phyloP scores from a whole-genome alignment of 305 asterid species.

The Fraxinus ornus region DNA sequence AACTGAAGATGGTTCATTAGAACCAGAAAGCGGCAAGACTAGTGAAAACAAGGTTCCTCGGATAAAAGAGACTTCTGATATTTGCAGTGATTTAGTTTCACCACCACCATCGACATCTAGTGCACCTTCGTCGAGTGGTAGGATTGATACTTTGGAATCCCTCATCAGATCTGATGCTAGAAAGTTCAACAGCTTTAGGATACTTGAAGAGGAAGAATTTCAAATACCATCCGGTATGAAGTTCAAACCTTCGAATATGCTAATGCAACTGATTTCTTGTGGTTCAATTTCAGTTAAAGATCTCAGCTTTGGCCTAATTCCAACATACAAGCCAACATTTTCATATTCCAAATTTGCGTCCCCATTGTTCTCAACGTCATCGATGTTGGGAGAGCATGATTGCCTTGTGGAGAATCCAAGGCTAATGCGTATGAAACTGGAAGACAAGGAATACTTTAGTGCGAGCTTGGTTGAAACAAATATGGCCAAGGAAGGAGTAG shows the following conservation, averaged over 20 bases:
- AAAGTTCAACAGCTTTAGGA: slow-evolving; percentile 82
- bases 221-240: slow-evolving; percentile 54
- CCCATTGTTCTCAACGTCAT: slow-evolving; percentile 71
- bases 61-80: slow-evolving; percentile 50
- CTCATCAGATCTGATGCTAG: slow-evolving; percentile 80
- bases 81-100: slow-evolving; percentile 48
- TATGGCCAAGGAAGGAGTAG: slow-evolving; percentile 49
- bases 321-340: slow-evolving; percentile 78
- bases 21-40: slow-evolving; percentile 32
- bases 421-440: slow-evolving; percentile 49
- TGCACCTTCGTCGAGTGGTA: slow-evolving; percentile 77
- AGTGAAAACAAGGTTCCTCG: slow-evolving; percentile 32
- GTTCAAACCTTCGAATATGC: slow-evolving; percentile 77
- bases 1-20: slow-evolving; percentile 63
- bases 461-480: slow-evolving; percentile 82
- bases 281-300: slow-evolving; percentile 92
- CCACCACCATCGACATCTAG: slow-evolving; percentile 76
- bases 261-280: slow-evolving; percentile 88
- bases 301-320: slow-evolving; percentile 75
- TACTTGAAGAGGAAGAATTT: slow-evolving; percentile 78
- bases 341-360: slow-evolving; percentile 75
- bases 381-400: slow-evolving; percentile 76
- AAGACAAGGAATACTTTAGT: slow-evolving; percentile 86
- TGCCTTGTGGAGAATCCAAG: slow-evolving; percentile 72
- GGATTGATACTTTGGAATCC: slow-evolving; percentile 81